Conservation (phyloP, 2,329 filamentous ascomycete genomes). For the Arthroderma sp. region DNA sequence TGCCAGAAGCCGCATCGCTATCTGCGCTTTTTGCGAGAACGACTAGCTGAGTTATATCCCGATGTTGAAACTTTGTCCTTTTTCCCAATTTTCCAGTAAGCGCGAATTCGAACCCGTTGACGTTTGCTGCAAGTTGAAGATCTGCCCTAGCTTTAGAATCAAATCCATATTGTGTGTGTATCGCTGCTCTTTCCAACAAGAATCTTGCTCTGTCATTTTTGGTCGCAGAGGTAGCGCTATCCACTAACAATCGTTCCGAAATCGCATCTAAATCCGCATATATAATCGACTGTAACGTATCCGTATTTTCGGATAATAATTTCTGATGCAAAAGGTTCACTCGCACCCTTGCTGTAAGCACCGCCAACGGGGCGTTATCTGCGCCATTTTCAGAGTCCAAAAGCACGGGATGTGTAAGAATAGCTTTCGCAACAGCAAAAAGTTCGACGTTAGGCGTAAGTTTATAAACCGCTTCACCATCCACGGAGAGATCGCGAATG, state of each 20-base stretch:
- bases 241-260: neutral
- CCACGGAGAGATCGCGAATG: conserved; percentile 57
- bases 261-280: conserved; percentile 14
- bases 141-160: conserved; percentile 62
- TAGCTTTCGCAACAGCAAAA: conserved; percentile 58
- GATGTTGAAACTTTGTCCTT: conserved; percentile 32
- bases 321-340: conserved; percentile 61
- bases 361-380: conserved; percentile 25
- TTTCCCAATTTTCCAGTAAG: conserved; percentile 77
- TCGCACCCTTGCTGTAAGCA: conserved; percentile 53
- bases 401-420: conserved; percentile 38
- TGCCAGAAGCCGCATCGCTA: conserved; percentile 7
- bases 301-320: conserved; percentile 49
- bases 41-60: conserved; percentile 64
- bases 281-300: conserved; percentile 33
- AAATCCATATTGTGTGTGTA: conserved; percentile 71
- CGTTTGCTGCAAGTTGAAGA: conserved; percentile 51
- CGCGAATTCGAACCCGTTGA: conserved; percentile 64
- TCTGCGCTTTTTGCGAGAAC: conserved; percentile 65
- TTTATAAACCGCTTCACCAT: conserved; percentile 76
- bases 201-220: conserved; percentile 35
- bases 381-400: neutral
- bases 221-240: no score
- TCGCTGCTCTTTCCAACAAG: conserved; percentile 66
- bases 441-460: conserved; percentile 75